phyloP scores from a whole-genome alignment of 2,329 filamentous ascomycete species.

The Pseudocercospora pini-densiflorae region DNA sequence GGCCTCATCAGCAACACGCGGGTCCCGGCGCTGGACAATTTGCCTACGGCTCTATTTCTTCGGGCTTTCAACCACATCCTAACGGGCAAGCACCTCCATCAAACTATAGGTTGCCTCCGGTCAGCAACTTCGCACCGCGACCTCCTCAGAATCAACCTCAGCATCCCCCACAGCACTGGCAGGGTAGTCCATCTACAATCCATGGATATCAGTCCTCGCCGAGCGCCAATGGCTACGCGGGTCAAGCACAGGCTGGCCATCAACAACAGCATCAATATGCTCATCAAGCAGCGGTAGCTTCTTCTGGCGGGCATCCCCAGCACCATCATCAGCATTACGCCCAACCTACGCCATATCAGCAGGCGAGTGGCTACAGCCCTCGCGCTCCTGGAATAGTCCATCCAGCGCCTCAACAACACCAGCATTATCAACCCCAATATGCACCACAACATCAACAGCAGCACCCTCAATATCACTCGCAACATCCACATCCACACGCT shows the following conservation, averaged over 20 bases:
- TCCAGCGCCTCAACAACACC: constrained; percentile 15
- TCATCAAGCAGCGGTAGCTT: constrained; percentile 38
- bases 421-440: constrained; percentile 24
- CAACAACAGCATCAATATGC: constrained; percentile 41
- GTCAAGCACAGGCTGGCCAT: constrained; percentile 28
- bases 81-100: constrained; percentile 48
- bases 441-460: constrained; percentile 27
- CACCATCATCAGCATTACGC: constrained; percentile 23
- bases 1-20: constrained; percentile 18
- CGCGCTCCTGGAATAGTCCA: constrained; percentile 8
- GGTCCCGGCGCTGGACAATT: constrained; percentile 27
- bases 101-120: constrained; percentile 39
- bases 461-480: constrained; percentile 18
- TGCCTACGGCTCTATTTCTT: constrained; percentile 40
- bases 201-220: constrained; percentile 23
- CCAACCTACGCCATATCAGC: constrained; percentile 11
- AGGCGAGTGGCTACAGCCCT: constrained; percentile 17
- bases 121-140: constrained; percentile 37
- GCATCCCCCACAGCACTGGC: constrained; percentile 37
- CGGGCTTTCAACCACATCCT: constrained; percentile 50
- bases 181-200: constrained; percentile 31
- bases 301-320: constrained; percentile 32
- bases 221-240: constrained; percentile 28
- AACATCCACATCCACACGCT: constrained; percentile 18
- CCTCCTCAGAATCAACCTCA: constrained; percentile 31